Base-by-base conservation (phyloP, 1,139 yeast genomes). In the Sugiyamaella pinicola region DNA sequence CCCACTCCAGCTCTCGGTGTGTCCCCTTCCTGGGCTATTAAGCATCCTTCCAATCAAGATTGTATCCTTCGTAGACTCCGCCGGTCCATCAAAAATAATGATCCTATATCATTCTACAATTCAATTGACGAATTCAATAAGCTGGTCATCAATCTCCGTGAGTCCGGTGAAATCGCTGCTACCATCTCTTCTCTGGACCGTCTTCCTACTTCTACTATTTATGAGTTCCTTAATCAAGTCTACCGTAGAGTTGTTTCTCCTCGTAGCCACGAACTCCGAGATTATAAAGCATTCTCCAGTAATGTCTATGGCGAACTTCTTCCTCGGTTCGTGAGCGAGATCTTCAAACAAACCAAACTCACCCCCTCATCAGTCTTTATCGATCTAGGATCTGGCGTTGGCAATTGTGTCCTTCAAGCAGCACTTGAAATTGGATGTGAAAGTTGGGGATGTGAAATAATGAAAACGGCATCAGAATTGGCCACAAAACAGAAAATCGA, bases 351-450 rank as follows among this genome's bases (percentile, higher is more conserved):
- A 64, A 85, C 90, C 40, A 76, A 75, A 1, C 72, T 89, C 48
- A 69, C 71, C 31, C 76, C 83, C 0, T 69, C 70, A 1, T 80
- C 81, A 49, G 79, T 76, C 21, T 90, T 89, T 64, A 83, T 90
- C 57, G 97, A 87, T 69, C 74, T 91, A 35, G 98, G 97, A 0
- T 88, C 96, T 0, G 97, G 97, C 4, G 97, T 91, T 3, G 98
- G 96, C 0, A 90, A 90, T 65, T 88, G 96, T 52, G 85, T 87
- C 0, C 78, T 90, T 49, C 97, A 90, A 68, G 96, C 96, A 0
- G 90, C 96, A 0, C 70, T 90, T 26, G 96, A 90, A 63, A 83
- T 82, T 67, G 96, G 96, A 0, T 87, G 91, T 55, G 74, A 75
- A 49, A 84, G 95, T 68, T 89, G 88, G 64, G 98, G 98, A 0